phyloP scores from a whole-genome alignment of 2,329 filamentous ascomycete species.

The Exserohilum turcica region DNA sequence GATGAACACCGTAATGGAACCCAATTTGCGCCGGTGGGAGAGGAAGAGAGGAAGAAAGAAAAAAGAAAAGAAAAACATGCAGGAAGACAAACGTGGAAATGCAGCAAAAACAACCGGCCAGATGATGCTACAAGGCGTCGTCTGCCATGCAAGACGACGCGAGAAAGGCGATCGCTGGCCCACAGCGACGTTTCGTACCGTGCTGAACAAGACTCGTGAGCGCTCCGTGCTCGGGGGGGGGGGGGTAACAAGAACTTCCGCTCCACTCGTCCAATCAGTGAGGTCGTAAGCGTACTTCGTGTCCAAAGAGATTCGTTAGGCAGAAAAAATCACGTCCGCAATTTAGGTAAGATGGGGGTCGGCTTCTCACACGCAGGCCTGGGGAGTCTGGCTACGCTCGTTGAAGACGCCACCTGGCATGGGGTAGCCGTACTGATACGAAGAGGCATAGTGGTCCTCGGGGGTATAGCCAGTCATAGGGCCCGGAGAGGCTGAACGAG shows the following conservation, averaged over 20 bases:
- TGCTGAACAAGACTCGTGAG: constrained; percentile 42
- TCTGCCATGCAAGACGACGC: constrained; percentile 17
- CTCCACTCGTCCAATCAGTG: constrained; percentile 43
- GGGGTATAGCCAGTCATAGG: constrained; percentile 48
- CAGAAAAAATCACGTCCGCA: constrained; percentile 12
- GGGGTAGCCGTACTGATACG: constrained; percentile 50
- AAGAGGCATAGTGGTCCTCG: constrained; percentile 49
- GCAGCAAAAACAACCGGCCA: constrained; percentile 38
- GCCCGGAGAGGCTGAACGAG: constrained; percentile 51
- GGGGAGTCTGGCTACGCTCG: constrained; percentile 53
- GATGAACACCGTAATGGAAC: constrained; percentile 27
- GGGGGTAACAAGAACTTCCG: constrained; percentile 34
- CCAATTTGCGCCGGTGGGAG: constrained; percentile 29
- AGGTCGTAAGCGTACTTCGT: constrained; percentile 45
- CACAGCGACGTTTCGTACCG: constrained; percentile 38
- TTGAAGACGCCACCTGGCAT: constrained; percentile 52
- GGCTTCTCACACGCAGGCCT: constrained; percentile 43
- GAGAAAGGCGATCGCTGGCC: constrained; percentile 26
- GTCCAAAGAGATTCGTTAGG: constrained; percentile 46
- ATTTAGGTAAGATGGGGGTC: constrained; percentile 15
- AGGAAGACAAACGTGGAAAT: constrained; percentile 42
- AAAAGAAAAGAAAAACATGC: constrained; percentile 33
- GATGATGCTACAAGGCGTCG: constrained; percentile 32
- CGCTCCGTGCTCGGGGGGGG: constrained; percentile 34
- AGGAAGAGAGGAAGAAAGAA: constrained; percentile 21